phyloP scores from a whole-genome alignment of 345 rosid species.

The Noccaea bulbosa region DNA sequence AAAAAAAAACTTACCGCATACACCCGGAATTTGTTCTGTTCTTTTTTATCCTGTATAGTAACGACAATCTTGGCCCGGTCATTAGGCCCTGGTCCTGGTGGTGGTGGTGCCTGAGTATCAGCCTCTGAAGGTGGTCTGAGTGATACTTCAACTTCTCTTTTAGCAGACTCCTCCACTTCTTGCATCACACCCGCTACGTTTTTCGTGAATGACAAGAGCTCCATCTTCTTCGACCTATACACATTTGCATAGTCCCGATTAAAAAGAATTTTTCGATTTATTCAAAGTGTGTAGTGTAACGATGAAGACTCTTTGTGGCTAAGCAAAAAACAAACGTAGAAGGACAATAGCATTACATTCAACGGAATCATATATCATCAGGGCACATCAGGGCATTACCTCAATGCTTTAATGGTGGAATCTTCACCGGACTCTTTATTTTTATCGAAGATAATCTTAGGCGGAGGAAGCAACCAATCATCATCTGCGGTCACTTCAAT shows the following conservation, averaged over 20 bases:
- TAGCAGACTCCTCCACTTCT: constrained; percentile 59
- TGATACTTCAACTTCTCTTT: constrained; percentile 44
- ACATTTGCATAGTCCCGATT: constrained; percentile 7
- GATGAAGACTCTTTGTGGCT: background rate
- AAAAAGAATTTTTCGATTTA: background rate
- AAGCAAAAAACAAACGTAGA: background rate
- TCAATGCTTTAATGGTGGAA: constrained; percentile 65
- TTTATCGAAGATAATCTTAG: constrained; percentile 44
- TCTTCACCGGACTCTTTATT: constrained; percentile 51
- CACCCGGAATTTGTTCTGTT: constrained; percentile 59
- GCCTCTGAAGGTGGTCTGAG: constrained; percentile 41
- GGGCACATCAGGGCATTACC: constrained; percentile 42
- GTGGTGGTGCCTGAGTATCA: constrained; percentile 45
- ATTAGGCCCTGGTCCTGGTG: constrained; percentile 42
- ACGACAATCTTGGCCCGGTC: constrained; percentile 74
- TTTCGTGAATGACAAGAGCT: constrained; percentile 62
- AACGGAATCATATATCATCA: background rate
- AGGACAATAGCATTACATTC: background rate
- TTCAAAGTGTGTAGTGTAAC: background rate
- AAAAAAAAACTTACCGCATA: constrained; percentile 54
- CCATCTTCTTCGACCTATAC: constrained; percentile 75
- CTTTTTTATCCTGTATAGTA: constrained; percentile 76
- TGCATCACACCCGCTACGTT: constrained; percentile 55
- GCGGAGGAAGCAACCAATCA: constrained; percentile 80
- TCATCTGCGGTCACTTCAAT: constrained; percentile 54